phyloP scores from a whole-genome alignment of 73 alveolate species.

The Stentor roeselii region DNA sequence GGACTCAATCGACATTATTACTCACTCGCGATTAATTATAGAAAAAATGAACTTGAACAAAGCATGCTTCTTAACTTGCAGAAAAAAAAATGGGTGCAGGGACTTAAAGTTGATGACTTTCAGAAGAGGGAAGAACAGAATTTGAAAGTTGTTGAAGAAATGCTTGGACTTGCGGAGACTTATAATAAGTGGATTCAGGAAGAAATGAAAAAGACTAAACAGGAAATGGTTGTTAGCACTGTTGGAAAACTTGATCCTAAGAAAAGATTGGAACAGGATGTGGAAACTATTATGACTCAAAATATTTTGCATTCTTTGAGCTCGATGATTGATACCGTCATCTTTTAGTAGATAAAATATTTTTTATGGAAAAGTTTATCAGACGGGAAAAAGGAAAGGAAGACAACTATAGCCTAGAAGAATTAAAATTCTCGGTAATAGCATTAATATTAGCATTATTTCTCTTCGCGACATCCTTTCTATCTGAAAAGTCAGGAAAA shows the following conservation, averaged over 20 bases:
- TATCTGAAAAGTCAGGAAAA: too few relatives aligned
- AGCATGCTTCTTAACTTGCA: slow-evolving; percentile 96
- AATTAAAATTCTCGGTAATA: too few relatives aligned
- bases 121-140: slow-evolving; percentile 38
- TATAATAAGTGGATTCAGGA: slow-evolving; percentile 96
- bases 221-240: slow-evolving; percentile 84
- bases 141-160: slow-evolving; percentile 52
- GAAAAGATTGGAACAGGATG: slow-evolving; percentile 70
- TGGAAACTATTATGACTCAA: slow-evolving; percentile 75
- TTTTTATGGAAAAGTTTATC: too few relatives aligned
- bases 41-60: slow-evolving; percentile 98
- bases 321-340: slow-evolving; percentile 81
- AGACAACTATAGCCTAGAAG: too few relatives aligned
- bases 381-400: too few relatives aligned
- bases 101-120: slow-evolving; percentile 53
- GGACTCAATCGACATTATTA: slow-evolving; percentile 97
- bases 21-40: slow-evolving; percentile 95
- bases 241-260: slow-evolving; percentile 97
- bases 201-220: slow-evolving; percentile 90
- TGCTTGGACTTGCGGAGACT: slow-evolving; percentile 65
- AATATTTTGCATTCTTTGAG: slow-evolving; percentile 70
- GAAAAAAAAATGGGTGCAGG: slow-evolving; percentile 96
- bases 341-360: too few relatives aligned
- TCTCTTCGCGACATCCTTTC: too few relatives aligned
- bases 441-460: too few relatives aligned